Conservation (phyloP, 2,329 filamentous ascomycete species). For the Aspergillus brunneoviolaceus region DNA sequence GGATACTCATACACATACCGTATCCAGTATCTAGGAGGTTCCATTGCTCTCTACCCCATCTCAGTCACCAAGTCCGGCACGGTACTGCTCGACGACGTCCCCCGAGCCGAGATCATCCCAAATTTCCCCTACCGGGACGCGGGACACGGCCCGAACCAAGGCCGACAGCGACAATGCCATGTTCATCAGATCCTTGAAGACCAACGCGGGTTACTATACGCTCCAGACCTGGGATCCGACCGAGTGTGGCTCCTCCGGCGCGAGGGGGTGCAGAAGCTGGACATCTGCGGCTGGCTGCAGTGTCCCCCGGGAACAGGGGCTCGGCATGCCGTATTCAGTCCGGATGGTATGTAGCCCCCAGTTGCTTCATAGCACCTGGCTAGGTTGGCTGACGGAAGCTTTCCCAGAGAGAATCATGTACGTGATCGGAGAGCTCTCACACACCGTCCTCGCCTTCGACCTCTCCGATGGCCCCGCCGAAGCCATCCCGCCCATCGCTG, state of each 20-base stretch:
- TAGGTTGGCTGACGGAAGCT: background rate
- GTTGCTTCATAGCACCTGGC: background rate
- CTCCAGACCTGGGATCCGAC: conserved; percentile 1
- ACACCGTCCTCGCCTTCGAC: conserved; percentile 2
- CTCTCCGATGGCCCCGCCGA: background rate
- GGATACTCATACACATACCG: background rate
- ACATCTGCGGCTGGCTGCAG: conserved; percentile 2
- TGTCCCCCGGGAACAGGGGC: background rate
- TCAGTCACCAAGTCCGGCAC: background rate
- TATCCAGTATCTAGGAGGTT: background rate
- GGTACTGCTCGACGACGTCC: background rate
- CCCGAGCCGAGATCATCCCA: background rate
- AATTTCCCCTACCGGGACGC: background rate
- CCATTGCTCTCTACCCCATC: conserved; percentile 2
- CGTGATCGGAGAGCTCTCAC: conserved; percentile 1
- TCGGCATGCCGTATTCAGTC: conserved; percentile 4
- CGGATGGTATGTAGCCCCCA: background rate
- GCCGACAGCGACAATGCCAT: conserved; percentile 3
- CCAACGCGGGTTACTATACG: background rate
- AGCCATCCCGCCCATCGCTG: background rate
- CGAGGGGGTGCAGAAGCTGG: background rate
- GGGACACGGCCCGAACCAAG: background rate
- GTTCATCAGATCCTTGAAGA: conserved; percentile 3
- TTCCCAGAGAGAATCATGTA: background rate
- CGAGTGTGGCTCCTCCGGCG: background rate